A percentile compares a stretch with the other conserved stretches of the same genome.
Evolutionary conservation across 106 monocot species (phyloP).

Genomic region (Ottelia alismoides): DNA sequence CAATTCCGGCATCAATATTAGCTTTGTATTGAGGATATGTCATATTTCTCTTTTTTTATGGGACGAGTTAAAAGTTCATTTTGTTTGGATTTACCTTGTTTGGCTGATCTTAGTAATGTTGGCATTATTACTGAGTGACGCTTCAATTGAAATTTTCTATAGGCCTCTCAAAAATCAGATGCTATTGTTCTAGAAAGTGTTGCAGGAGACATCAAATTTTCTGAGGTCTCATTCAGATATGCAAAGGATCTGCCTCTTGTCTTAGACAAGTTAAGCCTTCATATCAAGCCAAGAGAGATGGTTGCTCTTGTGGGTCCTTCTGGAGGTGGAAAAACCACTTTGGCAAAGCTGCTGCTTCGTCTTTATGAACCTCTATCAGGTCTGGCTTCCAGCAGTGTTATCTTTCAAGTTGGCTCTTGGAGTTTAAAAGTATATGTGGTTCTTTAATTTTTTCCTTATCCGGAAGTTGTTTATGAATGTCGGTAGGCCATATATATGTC

Average conservation of each 20-base stretch:
- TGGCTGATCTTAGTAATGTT: too few species aligned
- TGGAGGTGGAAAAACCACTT: constrained; percentile 80
- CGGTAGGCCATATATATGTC: constrained; percentile 49
- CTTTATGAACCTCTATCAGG: constrained; percentile 74
- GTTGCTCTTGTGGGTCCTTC: constrained; percentile 82
- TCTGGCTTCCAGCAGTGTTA: constrained; percentile 4
- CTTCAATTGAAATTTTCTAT: too few species aligned
- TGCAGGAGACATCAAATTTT: constrained; percentile 70
- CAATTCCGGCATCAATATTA: too few species aligned
- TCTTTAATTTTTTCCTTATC: neutral
- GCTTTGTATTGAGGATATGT: too few species aligned
- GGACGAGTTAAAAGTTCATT: too few species aligned
- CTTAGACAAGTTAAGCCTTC: constrained; percentile 48
- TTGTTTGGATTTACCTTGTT: too few species aligned
- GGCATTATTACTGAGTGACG: too few species aligned
- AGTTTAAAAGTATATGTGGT: neutral
- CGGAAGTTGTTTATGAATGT: neutral
- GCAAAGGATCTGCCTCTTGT: constrained; percentile 42
- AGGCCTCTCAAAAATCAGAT: too few species aligned
- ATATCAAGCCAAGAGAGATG: constrained; percentile 57
- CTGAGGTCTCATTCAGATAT: constrained; percentile 67
- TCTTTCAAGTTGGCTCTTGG: neutral
- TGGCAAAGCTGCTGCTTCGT: constrained; percentile 63
- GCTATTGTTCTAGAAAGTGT: constrained; percentile 40
- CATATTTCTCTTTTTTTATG: too few species aligned